These are phyloP conservation scores for Wickerhamiella azymoides DNA, from an alignment of 805 yeast species.

Conservation along the genomic window DNA sequence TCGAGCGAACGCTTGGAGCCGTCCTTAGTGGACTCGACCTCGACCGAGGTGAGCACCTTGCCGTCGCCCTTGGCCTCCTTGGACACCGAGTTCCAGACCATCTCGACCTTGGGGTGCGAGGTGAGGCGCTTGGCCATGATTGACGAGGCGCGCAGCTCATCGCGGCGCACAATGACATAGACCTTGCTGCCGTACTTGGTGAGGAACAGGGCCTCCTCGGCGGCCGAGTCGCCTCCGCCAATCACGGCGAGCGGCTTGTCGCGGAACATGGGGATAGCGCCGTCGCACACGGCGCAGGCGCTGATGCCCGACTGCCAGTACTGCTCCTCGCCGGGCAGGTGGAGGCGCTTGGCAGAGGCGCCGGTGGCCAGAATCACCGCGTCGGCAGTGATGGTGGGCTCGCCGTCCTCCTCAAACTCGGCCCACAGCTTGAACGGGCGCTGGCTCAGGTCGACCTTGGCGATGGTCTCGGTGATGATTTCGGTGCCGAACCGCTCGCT, in stretches of 20 bases:
- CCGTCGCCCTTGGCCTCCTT: constrained; percentile 91
- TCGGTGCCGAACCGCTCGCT: constrained; percentile 81
- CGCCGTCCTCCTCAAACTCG: constrained; percentile 84
- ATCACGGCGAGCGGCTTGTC: constrained; percentile 94
- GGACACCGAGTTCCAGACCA: constrained; percentile 74
- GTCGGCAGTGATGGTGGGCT: constrained; percentile 74
- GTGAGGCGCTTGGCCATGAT: constrained; percentile 93
- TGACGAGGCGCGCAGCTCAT: constrained; percentile 82
- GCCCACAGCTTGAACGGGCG: constrained; percentile 96
- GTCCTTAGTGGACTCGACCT: constrained; percentile 57
- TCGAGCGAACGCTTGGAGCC: constrained; percentile 52
- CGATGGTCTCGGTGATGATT: constrained; percentile 85
- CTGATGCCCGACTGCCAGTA: constrained; percentile 99
- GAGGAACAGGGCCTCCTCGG: constrained; percentile 94
- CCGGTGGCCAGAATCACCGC: constrained; percentile 93
- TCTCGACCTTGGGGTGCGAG: constrained; percentile 76
- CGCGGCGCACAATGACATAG: constrained; percentile 84
- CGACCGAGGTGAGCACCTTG: constrained; percentile 52
- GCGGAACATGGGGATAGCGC: constrained; percentile 98
- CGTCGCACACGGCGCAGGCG: constrained; percentile 99
- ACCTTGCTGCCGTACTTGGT: constrained; percentile 98
- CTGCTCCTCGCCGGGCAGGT: constrained; percentile 88
- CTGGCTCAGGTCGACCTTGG: constrained; percentile 76
- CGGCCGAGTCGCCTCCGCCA: constrained; percentile 99
- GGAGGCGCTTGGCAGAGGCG: constrained; percentile 91